Percentiles rank a stretch among this genome's conserved stretches.
phyloP scores from a whole-genome alignment of 1,284 basidiomycete genomes.

The Meira miltonrushii region DNA sequence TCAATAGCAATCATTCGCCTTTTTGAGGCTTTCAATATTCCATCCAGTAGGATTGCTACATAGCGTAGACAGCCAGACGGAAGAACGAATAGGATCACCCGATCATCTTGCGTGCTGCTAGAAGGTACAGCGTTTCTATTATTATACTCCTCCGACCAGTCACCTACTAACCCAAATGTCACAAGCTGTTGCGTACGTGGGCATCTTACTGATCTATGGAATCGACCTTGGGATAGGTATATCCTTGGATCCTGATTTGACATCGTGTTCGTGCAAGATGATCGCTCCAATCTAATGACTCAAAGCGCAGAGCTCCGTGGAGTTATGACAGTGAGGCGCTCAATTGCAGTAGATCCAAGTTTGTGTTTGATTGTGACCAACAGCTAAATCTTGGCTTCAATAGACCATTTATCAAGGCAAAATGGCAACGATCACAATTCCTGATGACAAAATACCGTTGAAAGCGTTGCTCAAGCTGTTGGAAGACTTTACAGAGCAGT shows the following conservation, averaged over 20 bases:
- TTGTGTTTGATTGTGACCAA: no score
- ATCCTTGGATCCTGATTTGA: background rate
- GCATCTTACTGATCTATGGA: background rate
- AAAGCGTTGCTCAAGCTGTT: no score
- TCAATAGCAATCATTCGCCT: conserved; percentile 10
- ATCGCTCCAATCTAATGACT: no score
- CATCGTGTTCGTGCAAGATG: no score
- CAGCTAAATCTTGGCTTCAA: no score
- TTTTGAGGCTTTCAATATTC: background rate
- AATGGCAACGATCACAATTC: no score
- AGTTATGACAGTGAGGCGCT: no score
- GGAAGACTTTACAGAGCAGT: no score
- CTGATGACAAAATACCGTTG: no score
- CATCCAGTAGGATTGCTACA: background rate
- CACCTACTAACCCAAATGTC: background rate
- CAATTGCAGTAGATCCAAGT: no score
- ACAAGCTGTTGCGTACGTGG: background rate
- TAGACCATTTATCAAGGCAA: no score
- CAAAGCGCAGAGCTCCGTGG: no score
- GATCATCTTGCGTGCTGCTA: background rate
- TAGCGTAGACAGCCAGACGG: background rate
- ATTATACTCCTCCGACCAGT: background rate
- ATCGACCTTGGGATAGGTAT: background rate
- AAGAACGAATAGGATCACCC: background rate
- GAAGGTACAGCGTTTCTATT: background rate